These are phyloP conservation scores for Hordeum vulgare DNA, from an alignment of 176 grass and related monocot species.

Conservation along the genomic window DNA sequence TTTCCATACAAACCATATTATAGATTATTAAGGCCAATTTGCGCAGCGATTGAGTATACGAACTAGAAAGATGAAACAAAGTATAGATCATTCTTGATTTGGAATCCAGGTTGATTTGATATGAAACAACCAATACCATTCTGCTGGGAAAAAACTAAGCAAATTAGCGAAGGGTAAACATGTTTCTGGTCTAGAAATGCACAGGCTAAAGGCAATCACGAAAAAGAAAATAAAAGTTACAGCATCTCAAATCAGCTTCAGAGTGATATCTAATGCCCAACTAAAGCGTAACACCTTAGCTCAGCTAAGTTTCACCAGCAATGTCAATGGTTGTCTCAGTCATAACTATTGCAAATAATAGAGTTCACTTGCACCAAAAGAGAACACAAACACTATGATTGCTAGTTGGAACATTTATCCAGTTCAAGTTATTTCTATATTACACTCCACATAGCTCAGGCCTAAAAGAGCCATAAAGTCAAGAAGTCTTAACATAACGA, in stretches of 20 bases:
- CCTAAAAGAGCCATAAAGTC: neutral
- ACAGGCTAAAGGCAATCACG: neutral
- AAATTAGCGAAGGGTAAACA: neutral
- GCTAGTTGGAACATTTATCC: neutral
- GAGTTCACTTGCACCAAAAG: constrained; percentile 9
- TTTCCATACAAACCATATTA: neutral
- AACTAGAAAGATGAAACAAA: constrained; percentile 14
- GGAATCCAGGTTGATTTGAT: constrained; percentile 8
- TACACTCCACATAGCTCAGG: neutral
- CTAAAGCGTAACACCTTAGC: neutral
- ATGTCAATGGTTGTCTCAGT: neutral
- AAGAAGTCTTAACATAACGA: neutral
- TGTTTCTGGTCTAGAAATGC: neutral
- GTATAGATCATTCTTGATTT: neutral
- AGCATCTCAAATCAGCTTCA: constrained; percentile 4
- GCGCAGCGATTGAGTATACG: neutral
- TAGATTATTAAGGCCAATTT: neutral
- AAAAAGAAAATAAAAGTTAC: neutral
- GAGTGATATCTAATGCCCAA: neutral
- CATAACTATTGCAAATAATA: constrained; percentile 8
- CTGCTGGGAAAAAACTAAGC: neutral
- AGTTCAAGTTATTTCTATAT: neutral
- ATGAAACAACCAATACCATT: constrained; percentile 9
- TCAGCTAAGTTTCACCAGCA: neutral
- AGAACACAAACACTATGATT: neutral